phyloP scores from a whole-genome alignment of 441 rosid genomes.

The Theobroma grandiflorum region DNA sequence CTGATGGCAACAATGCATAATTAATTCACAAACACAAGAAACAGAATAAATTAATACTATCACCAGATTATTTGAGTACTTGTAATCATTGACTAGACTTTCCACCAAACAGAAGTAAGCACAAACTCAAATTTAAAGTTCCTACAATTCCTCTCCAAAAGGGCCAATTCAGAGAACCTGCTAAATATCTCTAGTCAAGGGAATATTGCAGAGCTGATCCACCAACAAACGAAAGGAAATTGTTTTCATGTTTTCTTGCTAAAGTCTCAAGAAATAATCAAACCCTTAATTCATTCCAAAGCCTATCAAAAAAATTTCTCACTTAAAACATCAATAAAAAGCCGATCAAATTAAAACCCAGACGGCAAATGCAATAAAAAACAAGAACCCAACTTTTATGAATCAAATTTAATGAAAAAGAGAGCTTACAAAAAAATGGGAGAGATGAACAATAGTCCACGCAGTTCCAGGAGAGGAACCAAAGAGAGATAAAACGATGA shows the following conservation, averaged over 20 bases:
- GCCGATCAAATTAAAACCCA: constrained; percentile 10
- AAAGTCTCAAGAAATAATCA: not conserved
- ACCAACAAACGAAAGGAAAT: constrained; percentile 9
- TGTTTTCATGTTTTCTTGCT: not conserved
- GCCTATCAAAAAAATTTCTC: not conserved
- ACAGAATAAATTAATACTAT: not conserved
- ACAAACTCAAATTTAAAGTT: not conserved
- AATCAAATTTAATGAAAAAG: not conserved
- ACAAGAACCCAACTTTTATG: not conserved
- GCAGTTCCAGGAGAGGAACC: constrained; percentile 90
- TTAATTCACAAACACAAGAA: constrained; percentile 7
- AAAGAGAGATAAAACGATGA: constrained; percentile 73
- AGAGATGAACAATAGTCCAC: constrained; percentile 90
- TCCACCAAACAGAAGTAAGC: not conserved
- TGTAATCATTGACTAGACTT: not conserved
- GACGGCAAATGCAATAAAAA: not conserved
- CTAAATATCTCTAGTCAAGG: not conserved
- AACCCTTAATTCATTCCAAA: constrained; percentile 4
- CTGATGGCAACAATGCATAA: not conserved
- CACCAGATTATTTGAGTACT: not conserved
- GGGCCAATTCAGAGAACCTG: not conserved
- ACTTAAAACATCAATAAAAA: not conserved
- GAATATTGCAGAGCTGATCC: not conserved
- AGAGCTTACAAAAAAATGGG: constrained; percentile 64
- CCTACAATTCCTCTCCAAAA: not conserved